phyloP scores from a whole-genome alignment of 352 stramenopile species.

The Pythium pectinolyticum region DNA sequence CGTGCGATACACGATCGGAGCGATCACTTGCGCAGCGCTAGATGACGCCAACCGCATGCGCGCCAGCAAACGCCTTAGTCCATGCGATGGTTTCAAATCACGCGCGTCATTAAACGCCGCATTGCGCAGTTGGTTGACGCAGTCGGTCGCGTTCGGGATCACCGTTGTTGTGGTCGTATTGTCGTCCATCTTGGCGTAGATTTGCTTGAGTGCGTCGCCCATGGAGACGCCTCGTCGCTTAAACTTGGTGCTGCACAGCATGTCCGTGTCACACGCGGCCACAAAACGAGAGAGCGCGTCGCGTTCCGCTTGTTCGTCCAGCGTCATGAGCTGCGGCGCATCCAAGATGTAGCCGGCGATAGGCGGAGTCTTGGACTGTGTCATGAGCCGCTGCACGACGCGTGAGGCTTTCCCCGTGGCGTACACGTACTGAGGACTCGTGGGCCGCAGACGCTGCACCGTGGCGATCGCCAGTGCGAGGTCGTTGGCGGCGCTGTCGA shows the following conservation, averaged over 20 bases:
- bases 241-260: background rate
- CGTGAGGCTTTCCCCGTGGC: background rate
- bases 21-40: background rate
- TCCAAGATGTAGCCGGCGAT: background rate
- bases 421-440: background rate
- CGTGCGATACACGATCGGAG: background rate
- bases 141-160: background rate
- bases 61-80: background rate
- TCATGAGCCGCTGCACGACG: background rate
- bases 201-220: background rate
- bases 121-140: background rate
- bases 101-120: background rate
- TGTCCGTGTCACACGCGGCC: background rate
- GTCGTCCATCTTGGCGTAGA: background rate
- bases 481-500: background rate
- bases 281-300: background rate
- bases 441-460: background rate
- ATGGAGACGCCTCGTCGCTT: background rate
- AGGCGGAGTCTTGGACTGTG: background rate
- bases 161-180: background rate
- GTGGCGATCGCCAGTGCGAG: background rate
- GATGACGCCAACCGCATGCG: background rate
- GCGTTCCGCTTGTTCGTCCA: background rate
- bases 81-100: background rate
- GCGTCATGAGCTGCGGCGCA: background rate